These are phyloP conservation scores for Xylariaceae sp. DNA, from an alignment of 2,329 filamentous ascomycete species.

Conservation along the genomic window DNA sequence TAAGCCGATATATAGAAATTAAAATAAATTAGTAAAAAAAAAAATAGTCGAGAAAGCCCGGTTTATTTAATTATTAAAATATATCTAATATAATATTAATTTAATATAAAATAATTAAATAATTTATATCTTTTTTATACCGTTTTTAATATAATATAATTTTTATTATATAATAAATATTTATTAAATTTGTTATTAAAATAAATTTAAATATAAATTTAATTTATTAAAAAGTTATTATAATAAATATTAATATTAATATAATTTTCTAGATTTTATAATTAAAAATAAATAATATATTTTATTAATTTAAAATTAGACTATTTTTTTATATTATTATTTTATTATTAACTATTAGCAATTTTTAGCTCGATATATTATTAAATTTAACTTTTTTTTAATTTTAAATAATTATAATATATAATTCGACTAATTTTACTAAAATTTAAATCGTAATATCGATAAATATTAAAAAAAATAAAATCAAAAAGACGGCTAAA, in stretches of 20 bases:
- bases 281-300: not conserved
- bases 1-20: not conserved
- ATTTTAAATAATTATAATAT: not conserved
- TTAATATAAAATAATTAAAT: not conserved
- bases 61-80: not conserved
- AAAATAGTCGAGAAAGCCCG: not conserved
- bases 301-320: not conserved
- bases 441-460: not conserved
- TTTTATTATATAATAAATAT: not conserved
- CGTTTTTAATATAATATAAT: not conserved
- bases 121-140: not conserved
- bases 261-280: not conserved
- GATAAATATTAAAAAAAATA: not conserved
- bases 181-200: not conserved
- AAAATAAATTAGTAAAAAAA: not conserved
- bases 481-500: not conserved
- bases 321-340: not conserved
- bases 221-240: not conserved
- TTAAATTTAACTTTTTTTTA: not conserved
- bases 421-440: not conserved
- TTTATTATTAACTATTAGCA: too few species aligned
- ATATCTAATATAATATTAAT: not conserved
- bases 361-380: not conserved
- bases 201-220: not conserved
- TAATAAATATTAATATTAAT: not conserved